Conservation (phyloP, 148 eudicot species). For the Diospyros lotus region DNA sequence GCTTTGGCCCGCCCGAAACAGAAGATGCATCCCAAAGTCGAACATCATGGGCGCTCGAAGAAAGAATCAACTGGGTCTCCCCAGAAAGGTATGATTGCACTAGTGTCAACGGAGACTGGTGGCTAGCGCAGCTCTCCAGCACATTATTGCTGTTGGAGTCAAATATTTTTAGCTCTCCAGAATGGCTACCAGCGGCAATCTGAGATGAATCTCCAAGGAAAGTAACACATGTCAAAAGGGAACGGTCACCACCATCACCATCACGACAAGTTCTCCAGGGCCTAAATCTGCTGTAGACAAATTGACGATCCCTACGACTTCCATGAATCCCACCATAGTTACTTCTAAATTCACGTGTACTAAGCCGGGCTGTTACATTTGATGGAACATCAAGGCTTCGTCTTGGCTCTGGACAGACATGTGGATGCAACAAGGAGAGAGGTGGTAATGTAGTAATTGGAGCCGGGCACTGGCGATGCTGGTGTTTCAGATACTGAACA, state of each 20-base stretch:
- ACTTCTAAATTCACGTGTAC: slow-evolving; percentile 81
- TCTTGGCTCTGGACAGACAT: slow-evolving; percentile 87
- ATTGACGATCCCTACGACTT: slow-evolving; percentile 83
- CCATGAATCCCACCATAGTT: slow-evolving; percentile 87
- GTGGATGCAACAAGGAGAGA: slow-evolving; percentile 88
- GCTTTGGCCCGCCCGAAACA: slow-evolving; percentile 73
- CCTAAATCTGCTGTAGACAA: slow-evolving; percentile 87
- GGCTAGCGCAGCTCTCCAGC: slow-evolving; percentile 67
- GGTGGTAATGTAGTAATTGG: slow-evolving; percentile 98
- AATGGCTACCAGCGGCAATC: slow-evolving; percentile 80
- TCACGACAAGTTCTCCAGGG: slow-evolving; percentile 92
- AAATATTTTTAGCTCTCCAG: slow-evolving; percentile 88
- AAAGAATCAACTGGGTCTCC: slow-evolving; percentile 61
- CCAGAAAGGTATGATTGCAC: slow-evolving; percentile 59
- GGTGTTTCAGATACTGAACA: slow-evolving; percentile 92
- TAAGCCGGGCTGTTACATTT: slow-evolving; percentile 84
- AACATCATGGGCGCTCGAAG: slow-evolving; percentile 84
- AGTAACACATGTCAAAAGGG: slow-evolving; percentile 72
- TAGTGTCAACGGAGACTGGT: slow-evolving; percentile 59
- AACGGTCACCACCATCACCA: slow-evolving; percentile 35
- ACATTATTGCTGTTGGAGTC: slow-evolving; percentile 66
- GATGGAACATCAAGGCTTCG: slow-evolving; percentile 91
- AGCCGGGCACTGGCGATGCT: slow-evolving; percentile 98
- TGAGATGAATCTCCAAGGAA: slow-evolving; percentile 86
- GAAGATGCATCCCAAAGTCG: slow-evolving; percentile 86